Base-by-base conservation (phyloP, 495 filamentous ascomycete genomes). In the Staphylotrichum longicolle region DNA sequence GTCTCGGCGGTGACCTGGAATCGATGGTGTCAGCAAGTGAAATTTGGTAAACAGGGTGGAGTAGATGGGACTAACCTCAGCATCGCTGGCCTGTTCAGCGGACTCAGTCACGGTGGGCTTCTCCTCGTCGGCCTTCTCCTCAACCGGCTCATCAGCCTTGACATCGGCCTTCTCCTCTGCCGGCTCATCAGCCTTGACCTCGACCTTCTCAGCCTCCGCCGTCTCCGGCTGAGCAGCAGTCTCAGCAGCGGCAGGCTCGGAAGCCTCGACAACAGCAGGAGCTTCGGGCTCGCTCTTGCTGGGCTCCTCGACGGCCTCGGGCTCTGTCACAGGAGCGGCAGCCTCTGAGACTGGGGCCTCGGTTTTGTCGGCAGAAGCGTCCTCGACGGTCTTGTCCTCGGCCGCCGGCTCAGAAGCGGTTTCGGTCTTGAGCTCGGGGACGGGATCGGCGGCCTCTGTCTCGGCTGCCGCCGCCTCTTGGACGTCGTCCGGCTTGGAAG, bases 281-380 rank as follows among this genome's bases (percentile, higher is more conserved):
- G 47, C 27, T 39, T 50, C 57, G 10, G 37, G 37, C 34, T 60
- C 68, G 27, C 20, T 54, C 42, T 65, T 53, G 9, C 2, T 40
- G 20, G 61, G 55, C n/a, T 72, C 65, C 30, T 66, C 64, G 15
- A 61, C 61, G 35, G 65, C 37, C 32, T 63, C 66, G 20, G 56
- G 57, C 9, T 61, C 54, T 34, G 41, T 27, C 52, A 56, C 63
- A 54, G 51, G 47, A 49, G 44, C 47, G 35, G 32, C 63, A 11
- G 62, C 3, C 56, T 56, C 50, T 27, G 65, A 58, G 51, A 49
- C 49, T 33, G 55, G 15, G 15, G 41, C 57, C 14, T 65, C 60
- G 33, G 57, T 5, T 32, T 39, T 52, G 10, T 53, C 39, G 32
- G 35, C 53, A 8, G n/a, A 2, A 4, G 34, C 10, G 12, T 63